Evolutionary conservation across 148 eudicot genomes (phyloP).

Genomic region (Arctostaphylos glauca): DNA sequence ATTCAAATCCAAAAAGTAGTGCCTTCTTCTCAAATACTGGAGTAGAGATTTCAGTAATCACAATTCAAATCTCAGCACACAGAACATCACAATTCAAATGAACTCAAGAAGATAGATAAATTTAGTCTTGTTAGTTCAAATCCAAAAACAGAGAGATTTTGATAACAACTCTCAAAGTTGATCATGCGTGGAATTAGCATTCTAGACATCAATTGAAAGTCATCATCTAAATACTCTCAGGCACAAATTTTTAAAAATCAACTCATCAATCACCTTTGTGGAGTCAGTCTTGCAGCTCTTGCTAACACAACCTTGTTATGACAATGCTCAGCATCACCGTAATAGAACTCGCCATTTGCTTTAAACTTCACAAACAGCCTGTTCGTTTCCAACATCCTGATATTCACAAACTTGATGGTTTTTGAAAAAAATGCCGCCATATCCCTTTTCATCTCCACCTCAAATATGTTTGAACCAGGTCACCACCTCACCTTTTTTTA

Average conservation of each 20-base stretch:
- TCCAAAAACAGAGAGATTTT: not conserved
- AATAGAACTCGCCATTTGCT: conserved; percentile 51
- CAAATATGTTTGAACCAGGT: conserved; percentile 85
- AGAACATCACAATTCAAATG: not conserved
- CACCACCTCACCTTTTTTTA: conserved; percentile 45
- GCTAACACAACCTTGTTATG: conserved; percentile 85
- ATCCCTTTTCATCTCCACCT: conserved; percentile 83
- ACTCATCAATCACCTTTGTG: conserved; percentile 49
- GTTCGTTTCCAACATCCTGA: conserved; percentile 59
- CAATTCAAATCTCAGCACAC: no score
- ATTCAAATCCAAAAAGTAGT: no score
- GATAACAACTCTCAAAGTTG: not conserved
- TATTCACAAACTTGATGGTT: conserved; percentile 72
- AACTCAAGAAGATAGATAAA: no score
- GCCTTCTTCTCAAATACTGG: no score
- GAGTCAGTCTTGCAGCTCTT: conserved; percentile 43
- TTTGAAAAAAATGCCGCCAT: conserved; percentile 62
- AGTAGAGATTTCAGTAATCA: not conserved
- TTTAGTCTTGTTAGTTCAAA: not conserved
- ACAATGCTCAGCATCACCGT: conserved; percentile 69
- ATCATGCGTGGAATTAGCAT: not conserved
- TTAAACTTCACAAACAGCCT: no score
- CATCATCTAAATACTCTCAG: not conserved
- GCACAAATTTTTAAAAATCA: conserved; percentile 77
- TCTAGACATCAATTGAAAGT: not conserved